Evolutionary conservation across 345 rosid genomes (phyloP).

Genomic region (Laguncularia racemosa): DNA sequence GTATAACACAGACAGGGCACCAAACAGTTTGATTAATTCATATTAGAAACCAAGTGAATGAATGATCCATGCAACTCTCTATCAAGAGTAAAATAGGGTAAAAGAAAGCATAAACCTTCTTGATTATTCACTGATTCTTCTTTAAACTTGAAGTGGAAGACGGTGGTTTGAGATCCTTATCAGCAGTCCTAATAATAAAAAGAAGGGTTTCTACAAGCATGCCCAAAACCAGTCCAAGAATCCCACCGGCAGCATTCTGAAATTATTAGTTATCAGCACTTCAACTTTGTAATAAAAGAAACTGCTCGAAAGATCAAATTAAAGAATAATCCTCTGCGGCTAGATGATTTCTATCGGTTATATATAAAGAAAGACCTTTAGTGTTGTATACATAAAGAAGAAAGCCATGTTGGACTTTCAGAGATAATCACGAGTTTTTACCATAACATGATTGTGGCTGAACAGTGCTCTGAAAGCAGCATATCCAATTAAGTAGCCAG

Average conservation of each 20-base stretch:
- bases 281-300: background rate
- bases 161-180: constrained; percentile 27
- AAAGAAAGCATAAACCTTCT: constrained; percentile 1
- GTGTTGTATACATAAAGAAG: too few relatives aligned
- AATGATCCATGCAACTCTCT: too few relatives aligned
- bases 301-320: background rate
- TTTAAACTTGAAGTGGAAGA: constrained; percentile 40
- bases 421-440: constrained; percentile 10
- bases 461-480: constrained; percentile 82
- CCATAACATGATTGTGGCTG: constrained; percentile 62
- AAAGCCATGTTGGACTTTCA: too few relatives aligned
- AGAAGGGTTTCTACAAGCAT: constrained; percentile 93
- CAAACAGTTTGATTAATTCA: too few relatives aligned
- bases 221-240: constrained; percentile 75
- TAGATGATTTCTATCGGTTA: background rate
- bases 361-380: too few relatives aligned
- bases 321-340: background rate
- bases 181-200: constrained; percentile 69
- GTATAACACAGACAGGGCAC: too few relatives aligned
- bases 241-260: constrained; percentile 94
- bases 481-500: constrained; percentile 89
- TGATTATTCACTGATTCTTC: constrained; percentile 51
- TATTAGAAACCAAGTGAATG: too few relatives aligned
- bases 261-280: constrained; percentile 1
- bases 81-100: too few relatives aligned